Conservation (phyloP, 208 protist species). For the Wallacemonas rigidus region DNA sequence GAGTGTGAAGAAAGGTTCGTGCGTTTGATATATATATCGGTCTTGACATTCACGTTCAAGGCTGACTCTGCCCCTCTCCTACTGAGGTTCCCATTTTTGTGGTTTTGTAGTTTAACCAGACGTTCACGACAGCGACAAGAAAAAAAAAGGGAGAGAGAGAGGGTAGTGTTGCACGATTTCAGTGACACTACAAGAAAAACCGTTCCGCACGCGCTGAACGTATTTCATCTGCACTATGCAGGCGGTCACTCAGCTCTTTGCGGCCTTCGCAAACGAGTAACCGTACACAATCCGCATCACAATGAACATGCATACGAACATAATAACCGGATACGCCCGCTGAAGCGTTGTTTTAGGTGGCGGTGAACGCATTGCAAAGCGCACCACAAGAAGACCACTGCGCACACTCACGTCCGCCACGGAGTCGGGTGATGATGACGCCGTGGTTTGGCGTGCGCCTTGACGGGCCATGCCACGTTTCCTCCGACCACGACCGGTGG, state of each 20-base stretch:
- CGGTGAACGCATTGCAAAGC: conserved; percentile 22
- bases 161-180: no score
- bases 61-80: no score
- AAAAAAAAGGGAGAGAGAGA: no score
- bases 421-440: neutral
- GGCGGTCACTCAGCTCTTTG: neutral
- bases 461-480: neutral
- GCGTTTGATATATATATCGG: no score
- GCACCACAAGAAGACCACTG: conserved; percentile 26
- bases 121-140: no score
- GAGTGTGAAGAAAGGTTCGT: no score
- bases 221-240: no score
- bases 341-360: conserved; percentile 26
- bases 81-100: no score
- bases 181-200: no score
- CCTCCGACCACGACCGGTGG: neutral
- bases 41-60: no score
- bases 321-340: conserved; percentile 19
- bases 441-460: neutral
- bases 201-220: no score
- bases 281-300: conserved; percentile 25
- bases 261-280: conserved; percentile 17
- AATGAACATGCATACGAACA: conserved; percentile 30
- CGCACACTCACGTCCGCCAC: neutral
- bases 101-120: no score